Percentiles rank a stretch among this genome's conserved stretches.
Conservation (phyloP, 2,329 filamentous ascomycete genomes). For the Penicillium hesseltinei region DNA sequence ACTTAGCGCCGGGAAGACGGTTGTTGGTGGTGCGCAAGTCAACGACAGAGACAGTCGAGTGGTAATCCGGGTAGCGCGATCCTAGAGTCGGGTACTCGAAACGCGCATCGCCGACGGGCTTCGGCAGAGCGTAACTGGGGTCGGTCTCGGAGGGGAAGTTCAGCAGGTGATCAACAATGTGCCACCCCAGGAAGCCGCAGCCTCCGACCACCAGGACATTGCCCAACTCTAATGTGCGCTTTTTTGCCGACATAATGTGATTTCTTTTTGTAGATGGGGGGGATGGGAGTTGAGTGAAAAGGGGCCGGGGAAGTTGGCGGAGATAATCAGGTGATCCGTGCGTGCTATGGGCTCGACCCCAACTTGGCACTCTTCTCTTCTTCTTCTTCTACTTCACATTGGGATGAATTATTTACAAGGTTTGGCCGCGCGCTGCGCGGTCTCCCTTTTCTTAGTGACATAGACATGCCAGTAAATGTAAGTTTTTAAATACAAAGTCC, state of each 20-base stretch:
- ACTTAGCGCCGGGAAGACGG: constrained; percentile 60
- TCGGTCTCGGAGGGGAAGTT: constrained; percentile 54
- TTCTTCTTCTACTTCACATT: background rate
- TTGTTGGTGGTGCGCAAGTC: constrained; percentile 71
- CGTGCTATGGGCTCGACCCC: background rate
- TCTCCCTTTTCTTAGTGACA: too few relatives aligned
- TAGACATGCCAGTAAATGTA: too few relatives aligned
- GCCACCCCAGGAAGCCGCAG: constrained; percentile 80
- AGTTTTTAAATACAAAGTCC: too few relatives aligned
- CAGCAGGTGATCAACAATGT: constrained; percentile 72
- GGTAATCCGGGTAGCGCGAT: constrained; percentile 43
- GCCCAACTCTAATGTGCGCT: constrained; percentile 53
- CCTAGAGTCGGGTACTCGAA: constrained; percentile 39
- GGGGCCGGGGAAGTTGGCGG: constrained; percentile 14
- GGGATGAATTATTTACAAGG: too few relatives aligned
- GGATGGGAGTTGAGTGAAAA: constrained; percentile 11
- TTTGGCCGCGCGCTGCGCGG: too few relatives aligned
- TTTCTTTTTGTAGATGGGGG: constrained; percentile 2
- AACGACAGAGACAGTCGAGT: constrained; percentile 63
- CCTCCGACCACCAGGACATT: constrained; percentile 76
- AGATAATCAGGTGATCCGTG: constrained; percentile 20
- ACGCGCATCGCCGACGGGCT: constrained; percentile 34
- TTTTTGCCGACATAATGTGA: constrained; percentile 30
- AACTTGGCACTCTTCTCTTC: background rate
- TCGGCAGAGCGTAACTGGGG: constrained; percentile 38